Base-by-base conservation (phyloP, 1,139 yeast species). In the Petasospora fabianii region DNA sequence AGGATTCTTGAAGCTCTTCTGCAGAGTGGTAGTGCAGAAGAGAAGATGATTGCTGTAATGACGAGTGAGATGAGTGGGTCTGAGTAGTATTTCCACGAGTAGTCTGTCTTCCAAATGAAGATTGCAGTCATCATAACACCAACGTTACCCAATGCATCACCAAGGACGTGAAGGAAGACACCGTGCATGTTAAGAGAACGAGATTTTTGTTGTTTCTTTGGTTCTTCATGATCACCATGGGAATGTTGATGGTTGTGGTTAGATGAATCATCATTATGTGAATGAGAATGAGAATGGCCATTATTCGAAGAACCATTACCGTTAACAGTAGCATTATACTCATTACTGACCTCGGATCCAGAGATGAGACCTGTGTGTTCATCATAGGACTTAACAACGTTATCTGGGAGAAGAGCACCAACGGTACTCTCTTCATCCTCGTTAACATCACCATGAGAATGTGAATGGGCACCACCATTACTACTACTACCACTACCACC, bases 181-280 rank as follows among this genome's bases (percentile, higher is more conserved):
- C 98, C 97, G 55, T 87, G 94, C 97, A 92, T 92, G 64, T 92
- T 92, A 69, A 92, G 69, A 12, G 96, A 85, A 59, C 75, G 78
- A 26, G 61, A 56, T 54, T 68, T 64, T 49, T 63, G 54, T 29
- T 49, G 48, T 4, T 36, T 21, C 32, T 48, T 46, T 15, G 29
- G 45, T 48, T 68, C 72, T 15, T 29, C 32, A 29, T 27, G 29
- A 8, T 29, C 32, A 30, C 50, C 45, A 30, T 48, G 53, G 10
- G 26, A 29, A 27, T 44, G 36, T n/a, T n/a, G n/a, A n/a, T n/a
- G n/a, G n/a, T n/a, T n/a, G 24, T 36, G 35, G 32, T 36, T 17
- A 4, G 27, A 15, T 6, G 21, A 29, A n/a, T 30, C 26, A 36
- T 22, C 26, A 6, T 33, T 34, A 19, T 28, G 35, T 4, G 33